A percentile compares a stretch with the other conserved stretches of the same genome.
Evolutionary conservation across 495 filamentous ascomycete species (phyloP).

Genomic region (Podospora fimiseda): DNA sequence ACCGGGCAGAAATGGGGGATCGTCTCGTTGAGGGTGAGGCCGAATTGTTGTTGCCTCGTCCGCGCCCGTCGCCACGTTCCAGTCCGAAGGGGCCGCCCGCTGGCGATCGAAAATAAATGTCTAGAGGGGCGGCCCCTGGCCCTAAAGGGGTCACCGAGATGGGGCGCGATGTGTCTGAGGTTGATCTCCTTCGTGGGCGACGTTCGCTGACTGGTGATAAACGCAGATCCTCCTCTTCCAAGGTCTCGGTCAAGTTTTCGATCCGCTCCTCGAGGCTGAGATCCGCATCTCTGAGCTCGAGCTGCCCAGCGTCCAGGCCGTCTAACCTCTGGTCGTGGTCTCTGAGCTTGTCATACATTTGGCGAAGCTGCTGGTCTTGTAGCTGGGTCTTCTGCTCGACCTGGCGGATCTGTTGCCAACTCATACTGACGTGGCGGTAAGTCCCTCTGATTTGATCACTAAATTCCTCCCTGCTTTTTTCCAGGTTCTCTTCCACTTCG

Average conservation of each 20-base stretch:
- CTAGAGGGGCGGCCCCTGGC: constrained; percentile 19
- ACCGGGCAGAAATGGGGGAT: constrained; percentile 12
- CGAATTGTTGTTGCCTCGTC: constrained; percentile 13
- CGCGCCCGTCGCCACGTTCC: constrained; percentile 12
- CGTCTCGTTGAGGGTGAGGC: constrained; percentile 4
- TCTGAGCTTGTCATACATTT: constrained; percentile 38
- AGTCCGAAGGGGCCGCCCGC: constrained; percentile 13
- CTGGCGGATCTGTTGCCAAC: constrained; percentile 44
- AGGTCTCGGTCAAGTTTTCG: constrained; percentile 39
- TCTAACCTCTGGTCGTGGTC: constrained; percentile 36
- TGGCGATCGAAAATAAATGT: constrained; percentile 15
- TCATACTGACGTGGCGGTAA: constrained; percentile 45
- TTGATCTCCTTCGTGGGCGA: constrained; percentile 25
- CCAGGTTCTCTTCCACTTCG: constrained; percentile 45
- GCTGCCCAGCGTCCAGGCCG: constrained; percentile 35
- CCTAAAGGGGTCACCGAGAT: constrained; percentile 28
- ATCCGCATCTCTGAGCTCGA: constrained; percentile 46
- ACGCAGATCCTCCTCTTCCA: constrained; percentile 28
- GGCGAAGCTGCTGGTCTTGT: constrained; percentile 40
- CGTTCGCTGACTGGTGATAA: constrained; percentile 7
- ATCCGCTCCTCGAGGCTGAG: constrained; percentile 47
- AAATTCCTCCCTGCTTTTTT: constrained; percentile 43
- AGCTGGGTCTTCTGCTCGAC: constrained; percentile 36
- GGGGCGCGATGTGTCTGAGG: constrained; percentile 28
- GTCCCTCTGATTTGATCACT: constrained; percentile 43